Conservation (phyloP, 768 basidiomycete species). For the Suillus subluteus region DNA sequence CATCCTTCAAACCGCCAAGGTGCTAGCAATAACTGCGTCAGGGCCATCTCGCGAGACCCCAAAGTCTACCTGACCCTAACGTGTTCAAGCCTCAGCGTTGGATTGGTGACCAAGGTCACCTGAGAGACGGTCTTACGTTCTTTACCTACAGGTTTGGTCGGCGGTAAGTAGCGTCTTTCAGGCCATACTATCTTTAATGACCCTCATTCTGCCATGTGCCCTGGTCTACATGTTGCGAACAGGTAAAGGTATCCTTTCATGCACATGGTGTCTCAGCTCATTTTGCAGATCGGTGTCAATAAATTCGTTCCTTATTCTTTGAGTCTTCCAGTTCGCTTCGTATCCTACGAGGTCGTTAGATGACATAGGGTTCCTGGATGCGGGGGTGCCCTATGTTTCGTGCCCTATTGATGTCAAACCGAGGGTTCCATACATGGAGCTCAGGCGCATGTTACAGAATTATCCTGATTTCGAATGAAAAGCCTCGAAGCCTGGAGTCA, state of each 20-base stretch:
- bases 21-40: constrained; percentile 14
- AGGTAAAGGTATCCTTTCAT: neutral
- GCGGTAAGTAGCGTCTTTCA: neutral
- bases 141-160: constrained; percentile 50
- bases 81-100: too few relatives aligned
- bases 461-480: neutral
- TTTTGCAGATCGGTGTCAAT: constrained; percentile 34
- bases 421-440: neutral
- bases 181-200: neutral
- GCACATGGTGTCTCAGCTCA: neutral
- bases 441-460: neutral
- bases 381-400: neutral
- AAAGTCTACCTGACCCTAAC: too few relatives aligned
- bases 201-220: constrained; percentile 29
- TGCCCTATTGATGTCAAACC: neutral
- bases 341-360: neutral
- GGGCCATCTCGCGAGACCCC: too few relatives aligned
- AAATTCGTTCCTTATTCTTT: too few relatives aligned
- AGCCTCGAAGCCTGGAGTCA: too few relatives aligned
- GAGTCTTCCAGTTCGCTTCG: neutral
- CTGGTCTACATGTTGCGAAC: neutral
- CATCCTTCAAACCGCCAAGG: neutral
- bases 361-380: neutral
- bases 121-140: too few relatives aligned
- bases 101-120: too few relatives aligned